Evolutionary conservation across 768 basidiomycete genomes (phyloP), one percentile per base, ranked within the genome.

Genomic region (Infundibulicybe gibba): DNA sequence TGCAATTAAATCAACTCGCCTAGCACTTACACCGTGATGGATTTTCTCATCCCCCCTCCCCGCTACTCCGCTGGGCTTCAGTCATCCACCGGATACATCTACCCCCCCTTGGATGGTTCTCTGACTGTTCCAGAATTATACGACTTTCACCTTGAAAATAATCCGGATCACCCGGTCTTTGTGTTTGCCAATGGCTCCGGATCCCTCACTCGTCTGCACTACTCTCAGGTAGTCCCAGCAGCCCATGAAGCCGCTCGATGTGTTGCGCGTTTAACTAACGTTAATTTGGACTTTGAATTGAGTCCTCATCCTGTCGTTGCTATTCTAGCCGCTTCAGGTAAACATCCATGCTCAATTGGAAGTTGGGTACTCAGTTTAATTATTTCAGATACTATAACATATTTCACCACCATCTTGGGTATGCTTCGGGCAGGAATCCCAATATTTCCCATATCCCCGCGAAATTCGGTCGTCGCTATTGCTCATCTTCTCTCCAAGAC

Each of bases 391-490:
- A 61, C 64, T 0, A 51, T 71, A 31, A 51, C 65, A 9, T 57
- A 68, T 39, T 65, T 68, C 37, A 65, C 59, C 3, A 34, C 56
- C 13, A 42, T 61, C 33, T 50, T 65, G 13, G 66, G 65, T 9
- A 58, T 71, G 39, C 41, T 70, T 0, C 56, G 68, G 5, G 67
- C 72, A 13, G 72, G 70, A 32, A 62, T 63, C 42, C 51, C 55
- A 15, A 53, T 59, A 3, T 65, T 70, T 41, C 60, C 69, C 14
- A 53, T 70, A 10, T 72, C 67, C 6, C 62, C 67, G 2, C 61
- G 71, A 53, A 77, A 75, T 54, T 74, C 72, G 0, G 59, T 72
- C 0, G 56, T 70, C 5, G 75, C 74, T 4, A 64, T 73, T 25
- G 70, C 72, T 2, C 68, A 76, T 49, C 61, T 79, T 11, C 54